Base-by-base conservation (phyloP, 768 basidiomycete genomes). In the Termitomyces sp. region DNA sequence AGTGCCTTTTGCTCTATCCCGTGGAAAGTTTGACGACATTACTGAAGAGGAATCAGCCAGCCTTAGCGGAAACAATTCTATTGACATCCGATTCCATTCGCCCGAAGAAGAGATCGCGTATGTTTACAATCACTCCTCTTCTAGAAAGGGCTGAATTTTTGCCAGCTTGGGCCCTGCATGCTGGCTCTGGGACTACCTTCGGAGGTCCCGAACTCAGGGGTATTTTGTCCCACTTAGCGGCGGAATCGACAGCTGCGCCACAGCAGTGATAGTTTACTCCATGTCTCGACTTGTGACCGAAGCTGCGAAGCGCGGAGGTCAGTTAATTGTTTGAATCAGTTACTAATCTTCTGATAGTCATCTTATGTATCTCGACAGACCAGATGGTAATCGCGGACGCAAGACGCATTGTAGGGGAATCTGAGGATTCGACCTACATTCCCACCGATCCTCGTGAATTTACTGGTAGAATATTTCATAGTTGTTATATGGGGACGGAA, bases 121-220 rank as follows among this genome's bases (percentile, higher is more conserved):
- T 63, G 92, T 80, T 43, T 12, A 34, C 46, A 50, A 56, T 42
- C 16, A 43, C 14, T 5, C 19, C 43, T 49, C 7, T 12, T 19
- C 17, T 16, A 17, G 12, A 19, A 6, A 39, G 11, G 11, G 3
- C 37, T 51, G 12, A 39, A 27, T 19, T 4, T 9, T 49, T 6
- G 19, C 11, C 59, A 98, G 96, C 2, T 76, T 98, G 2, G 97
- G 97, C 5, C 97, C 97, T 7, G 97, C 96, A 16, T 98, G 97
- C 67, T 99, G 97, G 97, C 78, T 99, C n/a, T 99, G 97, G 97
- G 97, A 99, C 68, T 99, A 98, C 66, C 83, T 99, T 30, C 82
- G 97, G 37, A 85, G 97, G 43, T 98, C 96, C 5, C 79, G 91
- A 9, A 93, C 89, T 0, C 91, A 94, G 61, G 97, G 97, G 3